A percentile compares a stretch with the other conserved stretches of the same genome.
Conservation (phyloP, 108 stramenopile species). For the Ochromonas danica region DNA sequence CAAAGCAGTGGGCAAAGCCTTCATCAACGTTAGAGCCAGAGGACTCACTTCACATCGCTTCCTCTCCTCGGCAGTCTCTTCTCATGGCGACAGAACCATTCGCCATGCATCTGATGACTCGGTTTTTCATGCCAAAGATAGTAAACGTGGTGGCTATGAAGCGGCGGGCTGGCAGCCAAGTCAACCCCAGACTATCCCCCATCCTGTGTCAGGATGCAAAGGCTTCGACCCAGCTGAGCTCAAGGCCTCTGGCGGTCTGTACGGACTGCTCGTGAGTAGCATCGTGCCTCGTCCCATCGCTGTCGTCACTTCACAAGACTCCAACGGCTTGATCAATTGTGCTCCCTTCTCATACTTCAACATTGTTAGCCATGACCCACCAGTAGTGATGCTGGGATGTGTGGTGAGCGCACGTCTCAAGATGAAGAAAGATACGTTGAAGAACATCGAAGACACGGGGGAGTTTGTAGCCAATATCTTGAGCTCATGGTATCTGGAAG, state of each 20-base stretch:
- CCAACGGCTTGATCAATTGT: conserved; percentile 5
- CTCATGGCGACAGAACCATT: too few relatives aligned
- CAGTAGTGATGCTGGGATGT: not conserved
- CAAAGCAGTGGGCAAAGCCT: too few relatives aligned
- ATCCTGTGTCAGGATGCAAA: too few relatives aligned
- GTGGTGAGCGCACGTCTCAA: not conserved
- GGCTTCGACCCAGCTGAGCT: not conserved
- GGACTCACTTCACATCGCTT: too few relatives aligned
- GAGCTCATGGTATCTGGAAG: conserved; percentile 47
- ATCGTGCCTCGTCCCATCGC: conserved; percentile 42
- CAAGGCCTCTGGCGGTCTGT: not conserved
- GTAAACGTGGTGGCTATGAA: too few relatives aligned
- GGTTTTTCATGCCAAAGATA: too few relatives aligned
- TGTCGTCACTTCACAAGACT: conserved; percentile 9
- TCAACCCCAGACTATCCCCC: too few relatives aligned
- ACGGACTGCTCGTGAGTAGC: not conserved
- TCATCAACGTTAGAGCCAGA: too few relatives aligned
- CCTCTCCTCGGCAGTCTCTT: too few relatives aligned
- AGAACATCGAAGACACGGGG: conserved; percentile 21
- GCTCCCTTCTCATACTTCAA: conserved; percentile 18
- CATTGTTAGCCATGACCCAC: not conserved
- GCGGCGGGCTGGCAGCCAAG: too few relatives aligned
- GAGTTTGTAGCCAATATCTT: conserved; percentile 47
- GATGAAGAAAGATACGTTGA: conserved; percentile 16
- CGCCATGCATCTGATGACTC: too few relatives aligned